Conservation (phyloP, 2,329 filamentous ascomycete genomes). For the Cryphonectria japonica region DNA sequence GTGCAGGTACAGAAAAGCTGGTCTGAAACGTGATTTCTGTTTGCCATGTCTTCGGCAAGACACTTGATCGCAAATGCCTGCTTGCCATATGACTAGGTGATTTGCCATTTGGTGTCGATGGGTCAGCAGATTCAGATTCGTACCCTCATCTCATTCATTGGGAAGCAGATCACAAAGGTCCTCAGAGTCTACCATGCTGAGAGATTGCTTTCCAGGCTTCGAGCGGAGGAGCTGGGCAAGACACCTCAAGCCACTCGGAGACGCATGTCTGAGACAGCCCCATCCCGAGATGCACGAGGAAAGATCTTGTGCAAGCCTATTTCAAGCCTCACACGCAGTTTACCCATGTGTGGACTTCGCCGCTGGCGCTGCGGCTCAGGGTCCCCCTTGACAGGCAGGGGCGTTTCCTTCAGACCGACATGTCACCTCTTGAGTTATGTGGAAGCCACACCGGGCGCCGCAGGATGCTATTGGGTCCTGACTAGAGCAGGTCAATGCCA, state of each 20-base stretch:
- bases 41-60: background rate
- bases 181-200: background rate
- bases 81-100: background rate
- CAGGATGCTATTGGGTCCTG: slow-evolving; percentile 15
- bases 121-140: background rate
- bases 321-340: slow-evolving; percentile 10
- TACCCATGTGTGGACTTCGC: background rate
- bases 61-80: background rate
- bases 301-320: slow-evolving; percentile 13
- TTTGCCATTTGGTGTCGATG: background rate
- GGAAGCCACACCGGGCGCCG: slow-evolving; percentile 23
- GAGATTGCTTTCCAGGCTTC: background rate
- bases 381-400: slow-evolving; percentile 8
- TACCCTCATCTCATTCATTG: background rate
- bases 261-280: slow-evolving; percentile 22
- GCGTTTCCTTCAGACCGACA: slow-evolving; percentile 13
- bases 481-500: slow-evolving; percentile 19
- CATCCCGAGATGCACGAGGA: slow-evolving; percentile 17
- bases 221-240: slow-evolving; percentile 6
- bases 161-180: background rate
- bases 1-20: background rate
- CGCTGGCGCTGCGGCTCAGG: slow-evolving; percentile 6
- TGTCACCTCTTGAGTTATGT: slow-evolving; percentile 12
- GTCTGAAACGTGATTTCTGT: background rate
- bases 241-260: slow-evolving; percentile 28